Evolutionary conservation across 805 yeast species (phyloP).

Genomic region (Kluyveromyces aestuarii): DNA sequence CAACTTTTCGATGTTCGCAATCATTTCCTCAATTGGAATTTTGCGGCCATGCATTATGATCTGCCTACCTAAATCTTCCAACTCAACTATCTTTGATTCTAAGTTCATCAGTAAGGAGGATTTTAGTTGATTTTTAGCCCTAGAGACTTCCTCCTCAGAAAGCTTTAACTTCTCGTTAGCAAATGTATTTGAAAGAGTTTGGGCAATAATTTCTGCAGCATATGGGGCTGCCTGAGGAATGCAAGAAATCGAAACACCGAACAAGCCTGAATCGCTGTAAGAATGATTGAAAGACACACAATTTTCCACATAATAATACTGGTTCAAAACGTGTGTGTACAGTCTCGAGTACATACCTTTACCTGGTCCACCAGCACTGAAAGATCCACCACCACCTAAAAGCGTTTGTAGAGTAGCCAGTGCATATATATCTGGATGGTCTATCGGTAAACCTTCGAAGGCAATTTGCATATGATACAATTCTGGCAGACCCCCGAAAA

Average conservation of each 20-base stretch:
- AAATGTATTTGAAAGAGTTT: slow-evolving; percentile 47
- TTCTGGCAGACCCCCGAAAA: slow-evolving; percentile 60
- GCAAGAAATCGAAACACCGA: slow-evolving; percentile 81
- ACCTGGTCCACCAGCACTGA: slow-evolving; percentile 98
- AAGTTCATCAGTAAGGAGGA: slow-evolving; percentile 85
- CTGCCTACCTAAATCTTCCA: slow-evolving; percentile 94
- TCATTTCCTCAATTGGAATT: slow-evolving; percentile 74
- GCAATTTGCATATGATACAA: slow-evolving; percentile 80
- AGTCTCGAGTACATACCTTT: slow-evolving; percentile 96
- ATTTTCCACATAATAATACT: slow-evolving; percentile 83
- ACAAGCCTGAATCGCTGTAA: slow-evolving; percentile 81
- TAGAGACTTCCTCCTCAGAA: slow-evolving; percentile 59
- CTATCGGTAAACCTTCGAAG: slow-evolving; percentile 78
- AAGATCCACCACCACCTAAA: slow-evolving; percentile 95
- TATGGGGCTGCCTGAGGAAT: slow-evolving; percentile 80
- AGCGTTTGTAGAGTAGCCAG: slow-evolving; percentile 83
- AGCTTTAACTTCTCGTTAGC: slow-evolving; percentile 51
- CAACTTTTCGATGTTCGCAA: slow-evolving; percentile 59
- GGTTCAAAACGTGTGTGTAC: slow-evolving; percentile 84
- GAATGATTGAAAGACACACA: slow-evolving; percentile 85
- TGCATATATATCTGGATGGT: slow-evolving; percentile 81
- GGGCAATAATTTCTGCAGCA: slow-evolving; percentile 68
- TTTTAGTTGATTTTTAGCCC: slow-evolving; percentile 89
- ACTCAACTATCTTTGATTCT: slow-evolving; percentile 85
- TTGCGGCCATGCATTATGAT: slow-evolving; percentile 74